Conservation (phyloP, 148 eudicot species). For the Cornus controversa region DNA sequence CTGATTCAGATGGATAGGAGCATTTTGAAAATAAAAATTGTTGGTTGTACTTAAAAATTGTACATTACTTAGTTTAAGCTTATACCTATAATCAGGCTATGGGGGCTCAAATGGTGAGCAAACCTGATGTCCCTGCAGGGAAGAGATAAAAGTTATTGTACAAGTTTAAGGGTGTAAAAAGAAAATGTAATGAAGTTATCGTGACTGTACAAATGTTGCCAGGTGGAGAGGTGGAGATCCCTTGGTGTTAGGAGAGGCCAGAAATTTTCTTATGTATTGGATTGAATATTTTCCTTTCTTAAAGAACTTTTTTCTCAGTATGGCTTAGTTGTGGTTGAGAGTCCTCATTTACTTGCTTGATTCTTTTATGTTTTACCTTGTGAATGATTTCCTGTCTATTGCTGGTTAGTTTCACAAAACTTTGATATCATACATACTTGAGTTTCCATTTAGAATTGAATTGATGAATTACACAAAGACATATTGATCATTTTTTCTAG, state of each 20-base stretch:
- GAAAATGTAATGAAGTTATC: constrained; percentile 6
- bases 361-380: background rate
- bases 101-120: constrained; percentile 32
- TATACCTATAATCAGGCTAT: constrained; percentile 34
- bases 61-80: constrained; percentile 30
- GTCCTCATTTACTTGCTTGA: background rate
- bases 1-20: constrained; percentile 13
- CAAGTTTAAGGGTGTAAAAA: constrained; percentile 27
- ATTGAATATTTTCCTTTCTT: constrained; percentile 15
- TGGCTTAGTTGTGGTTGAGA: background rate
- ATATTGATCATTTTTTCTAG: no score
- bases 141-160: constrained; percentile 23
- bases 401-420: background rate
- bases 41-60: constrained; percentile 24
- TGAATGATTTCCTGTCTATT: background rate
- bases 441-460: no score
- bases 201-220: constrained; percentile 51
- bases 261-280: constrained; percentile 35
- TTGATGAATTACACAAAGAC: no score
- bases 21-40: constrained; percentile 10
- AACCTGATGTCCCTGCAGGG: constrained; percentile 32
- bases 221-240: constrained; percentile 29
- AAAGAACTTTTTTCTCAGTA: constrained; percentile 24
- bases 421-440: no score
- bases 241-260: constrained; percentile 41